Percentiles rank a stretch among this genome's conserved stretches.
Evolutionary conservation across 768 basidiomycete genomes (phyloP).

Genomic region (Tricholoma sp.): DNA sequence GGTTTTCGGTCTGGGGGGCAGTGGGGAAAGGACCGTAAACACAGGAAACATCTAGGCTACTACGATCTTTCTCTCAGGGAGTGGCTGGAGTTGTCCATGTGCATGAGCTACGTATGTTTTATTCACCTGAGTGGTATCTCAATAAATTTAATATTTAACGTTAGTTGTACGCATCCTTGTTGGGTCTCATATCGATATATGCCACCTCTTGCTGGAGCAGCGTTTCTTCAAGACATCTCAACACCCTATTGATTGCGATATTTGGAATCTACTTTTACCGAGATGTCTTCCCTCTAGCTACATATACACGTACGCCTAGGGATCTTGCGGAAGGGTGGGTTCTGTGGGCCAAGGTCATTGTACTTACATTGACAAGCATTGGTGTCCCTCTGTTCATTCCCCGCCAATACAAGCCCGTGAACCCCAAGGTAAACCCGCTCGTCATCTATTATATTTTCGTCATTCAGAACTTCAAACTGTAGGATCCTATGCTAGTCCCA

Average conservation of each 20-base stretch:
- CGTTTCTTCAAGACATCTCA: slow-evolving; percentile 40
- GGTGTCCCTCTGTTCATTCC: slow-evolving; percentile 53
- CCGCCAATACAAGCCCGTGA: slow-evolving; percentile 51
- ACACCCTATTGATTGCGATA: slow-evolving; percentile 39
- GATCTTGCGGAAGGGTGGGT: slow-evolving; percentile 44
- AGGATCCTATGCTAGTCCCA: slow-evolving; percentile 29
- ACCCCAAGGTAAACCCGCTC: slow-evolving; percentile 32
- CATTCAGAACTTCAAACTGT: not conserved
- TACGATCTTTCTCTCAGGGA: slow-evolving; percentile 15
- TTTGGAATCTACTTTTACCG: slow-evolving; percentile 51
- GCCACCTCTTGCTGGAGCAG: slow-evolving; percentile 32
- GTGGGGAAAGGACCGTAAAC: slow-evolving; percentile 24
- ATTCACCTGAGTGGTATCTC: not conserved
- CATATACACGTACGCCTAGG: slow-evolving; percentile 43
- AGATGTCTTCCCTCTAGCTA: slow-evolving; percentile 56
- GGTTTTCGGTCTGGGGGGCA: slow-evolving; percentile 12
- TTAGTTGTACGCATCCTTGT: slow-evolving; percentile 40
- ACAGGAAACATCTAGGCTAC: slow-evolving; percentile 8
- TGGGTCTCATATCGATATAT: slow-evolving; percentile 36
- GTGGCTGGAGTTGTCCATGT: slow-evolving; percentile 26
- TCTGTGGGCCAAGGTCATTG: slow-evolving; percentile 49
- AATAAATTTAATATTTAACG: not conserved
- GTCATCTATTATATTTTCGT: not conserved
- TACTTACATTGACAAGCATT: slow-evolving; percentile 40
- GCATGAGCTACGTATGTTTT: slow-evolving; percentile 25